phyloP scores from a whole-genome alignment of 176 grass and related monocot genomes.

The Oryza punctata region DNA sequence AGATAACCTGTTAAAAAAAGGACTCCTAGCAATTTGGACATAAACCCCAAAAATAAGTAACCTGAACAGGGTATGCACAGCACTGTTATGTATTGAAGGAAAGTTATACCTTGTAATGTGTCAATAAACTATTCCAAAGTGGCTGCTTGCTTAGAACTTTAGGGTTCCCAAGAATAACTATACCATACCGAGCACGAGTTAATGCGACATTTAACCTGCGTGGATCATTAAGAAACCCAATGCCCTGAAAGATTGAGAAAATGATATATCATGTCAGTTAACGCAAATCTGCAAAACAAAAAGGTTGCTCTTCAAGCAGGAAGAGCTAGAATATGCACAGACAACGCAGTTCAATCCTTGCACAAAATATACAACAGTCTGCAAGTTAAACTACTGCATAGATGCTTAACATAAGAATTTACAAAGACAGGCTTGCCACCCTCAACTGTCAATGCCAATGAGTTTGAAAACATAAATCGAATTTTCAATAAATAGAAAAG shows the following conservation, averaged over 20 bases:
- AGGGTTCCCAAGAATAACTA: conserved; percentile 97
- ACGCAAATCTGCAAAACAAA: neutral
- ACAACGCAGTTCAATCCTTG: neutral
- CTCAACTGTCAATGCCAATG: neutral
- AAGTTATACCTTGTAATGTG: conserved; percentile 87
- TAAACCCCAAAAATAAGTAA: neutral
- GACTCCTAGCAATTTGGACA: neutral
- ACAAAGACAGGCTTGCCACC: neutral
- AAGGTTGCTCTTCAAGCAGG: conserved; percentile 10
- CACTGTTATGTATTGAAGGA: neutral
- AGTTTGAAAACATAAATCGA: neutral
- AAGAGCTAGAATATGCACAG: neutral
- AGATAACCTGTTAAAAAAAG: neutral
- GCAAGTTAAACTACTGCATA: conserved; percentile 2
- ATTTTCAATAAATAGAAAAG: neutral
- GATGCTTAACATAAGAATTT: conserved; percentile 18
- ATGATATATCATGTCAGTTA: conserved; percentile 19
- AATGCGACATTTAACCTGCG: conserved; percentile 98
- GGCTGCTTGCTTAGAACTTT: conserved; percentile 99
- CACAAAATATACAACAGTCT: neutral
- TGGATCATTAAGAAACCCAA: conserved; percentile 99
- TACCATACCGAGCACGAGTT: conserved; percentile 96
- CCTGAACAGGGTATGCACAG: neutral
- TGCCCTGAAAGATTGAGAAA: conserved; percentile 63
- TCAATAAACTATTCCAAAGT: conserved; percentile 99